Conservation (phyloP, 306 rosid genomes). For the Gastrolobium villosum region DNA sequence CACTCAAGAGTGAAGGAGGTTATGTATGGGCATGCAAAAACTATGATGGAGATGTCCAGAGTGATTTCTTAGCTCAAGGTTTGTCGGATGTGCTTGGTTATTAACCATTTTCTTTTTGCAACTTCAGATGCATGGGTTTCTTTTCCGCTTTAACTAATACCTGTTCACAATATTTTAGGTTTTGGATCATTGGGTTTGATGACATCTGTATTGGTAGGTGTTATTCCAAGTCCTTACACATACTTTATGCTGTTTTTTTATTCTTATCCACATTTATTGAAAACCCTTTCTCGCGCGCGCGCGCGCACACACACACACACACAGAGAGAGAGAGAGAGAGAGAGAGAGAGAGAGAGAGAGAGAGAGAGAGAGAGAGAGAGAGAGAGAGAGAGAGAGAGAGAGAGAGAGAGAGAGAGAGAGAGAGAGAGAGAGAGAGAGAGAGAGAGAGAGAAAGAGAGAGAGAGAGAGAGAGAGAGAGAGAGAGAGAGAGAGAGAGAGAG, state of each 20-base stretch:
- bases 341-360: too few relatives aligned
- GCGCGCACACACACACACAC: background rate
- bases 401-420: too few relatives aligned
- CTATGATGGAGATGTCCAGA: slow-evolving; percentile 99
- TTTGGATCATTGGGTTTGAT: slow-evolving; percentile 99
- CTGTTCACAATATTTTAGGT: slow-evolving; percentile 61
- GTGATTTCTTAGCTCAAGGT: slow-evolving; percentile 99
- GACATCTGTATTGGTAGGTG: slow-evolving; percentile 96
- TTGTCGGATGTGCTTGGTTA: slow-evolving; percentile 42
- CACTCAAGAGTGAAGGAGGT: slow-evolving; percentile 97
- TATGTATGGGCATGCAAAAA: slow-evolving; percentile 99
- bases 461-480: too few relatives aligned
- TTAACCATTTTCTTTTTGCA: slow-evolving; percentile 27
- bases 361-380: too few relatives aligned
- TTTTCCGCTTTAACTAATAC: slow-evolving; percentile 43
- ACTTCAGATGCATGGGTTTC: background rate
- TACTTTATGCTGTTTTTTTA: slow-evolving; percentile 17
- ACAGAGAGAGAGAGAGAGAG: too few relatives aligned
- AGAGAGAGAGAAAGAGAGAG: too few relatives aligned
- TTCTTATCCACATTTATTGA: slow-evolving; percentile 24
- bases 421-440: too few relatives aligned
- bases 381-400: too few relatives aligned
- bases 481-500: too few relatives aligned
- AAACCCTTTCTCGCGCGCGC: slow-evolving; percentile 8
- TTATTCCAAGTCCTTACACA: background rate